Evolutionary conservation across 768 basidiomycete genomes (phyloP).

Genomic region (Lepiota venenata): DNA sequence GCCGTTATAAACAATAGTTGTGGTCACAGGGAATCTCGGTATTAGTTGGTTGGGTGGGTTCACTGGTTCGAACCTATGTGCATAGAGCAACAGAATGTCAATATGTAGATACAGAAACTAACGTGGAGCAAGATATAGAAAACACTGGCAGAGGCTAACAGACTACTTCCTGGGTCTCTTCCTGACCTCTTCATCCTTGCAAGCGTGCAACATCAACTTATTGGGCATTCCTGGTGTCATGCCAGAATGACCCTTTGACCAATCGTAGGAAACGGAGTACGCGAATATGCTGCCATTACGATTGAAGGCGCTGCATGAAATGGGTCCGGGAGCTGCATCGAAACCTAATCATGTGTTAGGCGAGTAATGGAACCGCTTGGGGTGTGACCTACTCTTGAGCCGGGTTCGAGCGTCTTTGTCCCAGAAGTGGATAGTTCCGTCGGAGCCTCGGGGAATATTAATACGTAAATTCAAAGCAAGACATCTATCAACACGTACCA

Average conservation of each 20-base stretch:
- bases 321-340: constrained; percentile 71
- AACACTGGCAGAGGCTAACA: neutral
- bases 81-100: constrained; percentile 1
- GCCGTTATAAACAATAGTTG: too few species aligned
- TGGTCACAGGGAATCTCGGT: too few species aligned
- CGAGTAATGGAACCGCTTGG: neutral
- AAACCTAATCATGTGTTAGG: constrained; percentile 45
- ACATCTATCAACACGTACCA: constrained; percentile 36
- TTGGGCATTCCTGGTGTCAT: constrained; percentile 70
- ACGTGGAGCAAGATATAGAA: constrained; percentile 1
- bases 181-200: constrained; percentile 86
- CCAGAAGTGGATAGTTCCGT: constrained; percentile 92
- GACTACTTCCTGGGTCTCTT: constrained; percentile 49
- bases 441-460: constrained; percentile 47
- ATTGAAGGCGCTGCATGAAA: constrained; percentile 82
- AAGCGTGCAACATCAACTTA: constrained; percentile 81
- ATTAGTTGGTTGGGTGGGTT: too few species aligned
- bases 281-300: constrained; percentile 87
- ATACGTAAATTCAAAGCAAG: neutral
- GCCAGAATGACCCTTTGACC: constrained; percentile 89
- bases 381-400: constrained; percentile 66
- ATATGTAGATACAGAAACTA: constrained; percentile 9
- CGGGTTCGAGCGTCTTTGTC: constrained; percentile 92
- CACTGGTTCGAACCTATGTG: neutral
- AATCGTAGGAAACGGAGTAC: constrained; percentile 90